phyloP scores from a whole-genome alignment of 2,329 filamentous ascomycete genomes.

The Paraphaeosphaeria minitans region DNA sequence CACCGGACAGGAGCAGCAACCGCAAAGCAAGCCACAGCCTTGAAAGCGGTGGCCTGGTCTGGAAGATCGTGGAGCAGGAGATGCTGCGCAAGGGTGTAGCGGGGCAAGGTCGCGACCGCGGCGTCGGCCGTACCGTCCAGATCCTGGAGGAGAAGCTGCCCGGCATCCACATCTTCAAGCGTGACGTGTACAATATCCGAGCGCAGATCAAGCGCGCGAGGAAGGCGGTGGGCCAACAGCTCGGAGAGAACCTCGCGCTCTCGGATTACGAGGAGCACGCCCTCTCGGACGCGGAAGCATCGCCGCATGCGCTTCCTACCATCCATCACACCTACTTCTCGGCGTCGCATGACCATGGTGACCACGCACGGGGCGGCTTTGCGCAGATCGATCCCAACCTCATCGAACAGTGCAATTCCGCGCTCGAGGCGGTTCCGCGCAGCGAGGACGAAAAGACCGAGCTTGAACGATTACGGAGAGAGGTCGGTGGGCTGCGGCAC shows the following conservation, averaged over 20 bases:
- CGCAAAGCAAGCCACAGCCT: conserved; percentile 25
- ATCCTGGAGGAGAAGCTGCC: conserved; percentile 36
- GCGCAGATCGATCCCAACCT: conserved; percentile 32
- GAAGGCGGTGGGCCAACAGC: conserved; percentile 35
- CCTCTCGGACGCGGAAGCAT: conserved; percentile 9
- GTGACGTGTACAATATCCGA: conserved; percentile 44
- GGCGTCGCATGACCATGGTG: neutral
- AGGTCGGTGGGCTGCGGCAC: conserved; percentile 29
- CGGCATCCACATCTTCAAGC: conserved; percentile 43
- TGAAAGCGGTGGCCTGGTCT: conserved; percentile 37
- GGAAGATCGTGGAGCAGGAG: conserved; percentile 44
- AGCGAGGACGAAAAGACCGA: conserved; percentile 20
- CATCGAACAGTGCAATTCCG: conserved; percentile 23
- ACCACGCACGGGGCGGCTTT: neutral
- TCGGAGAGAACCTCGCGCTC: conserved; percentile 28
- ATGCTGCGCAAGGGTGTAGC: conserved; percentile 37
- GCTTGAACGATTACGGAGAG: conserved; percentile 27
- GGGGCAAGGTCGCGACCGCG: conserved; percentile 36
- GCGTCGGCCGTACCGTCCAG: conserved; percentile 39
- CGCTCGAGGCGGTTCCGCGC: conserved; percentile 19
- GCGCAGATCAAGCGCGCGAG: conserved; percentile 40
- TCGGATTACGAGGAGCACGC: conserved; percentile 21
- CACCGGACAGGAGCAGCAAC: conserved; percentile 9
- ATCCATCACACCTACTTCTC: neutral
- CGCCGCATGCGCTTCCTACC: neutral